Base-by-base conservation (phyloP, 1,284 basidiomycete species). In the Pascua guehoae region DNA sequence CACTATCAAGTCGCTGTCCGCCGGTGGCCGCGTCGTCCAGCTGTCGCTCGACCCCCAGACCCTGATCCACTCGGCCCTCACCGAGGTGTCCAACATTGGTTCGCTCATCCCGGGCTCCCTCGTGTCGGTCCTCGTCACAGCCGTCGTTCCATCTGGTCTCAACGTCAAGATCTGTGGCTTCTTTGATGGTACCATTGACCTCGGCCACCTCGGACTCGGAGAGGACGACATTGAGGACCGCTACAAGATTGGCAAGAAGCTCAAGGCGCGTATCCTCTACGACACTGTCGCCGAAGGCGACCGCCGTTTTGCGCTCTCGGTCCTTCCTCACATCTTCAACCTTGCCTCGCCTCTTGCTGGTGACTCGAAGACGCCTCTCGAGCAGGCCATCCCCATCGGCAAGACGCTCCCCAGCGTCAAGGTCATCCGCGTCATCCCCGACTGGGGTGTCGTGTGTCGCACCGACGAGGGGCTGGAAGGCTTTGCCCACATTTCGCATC, bases 401-500 rank as follows among this genome's bases (percentile, higher is more conserved):
- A 84, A 82, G 24, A 78, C 85, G 12, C 66, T 96, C 45, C 86
- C 89, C 4, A 78, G 81, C 12, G 87, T 88, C 41, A 88, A 86
- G 68, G 85, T 97, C 9, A 74, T 81, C 11, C 80, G 85, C 49
- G 83, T 92, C 5, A 88, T 95, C 67, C 72, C 83, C 38, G 93
- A 95, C 66, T 87, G 88, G 69, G 94, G 94, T 9, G 72, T 94
- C 1, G 79, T 88, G 43, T 84, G 88, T 48, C 83, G 86, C 60
- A 80, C 90, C 16, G 79, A 82, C 51, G 79, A 86, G 9, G 83
- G 81, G 1, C 70, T 88, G 12, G 81, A 86, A 61, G 93, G 89
- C 10, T 94, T 93, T 72, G 84, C 90, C 44, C 93, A 96, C 91
- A 97, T 98, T 68, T 97, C 95, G 12, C 91, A 94, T 73, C 82